Conservation (phyloP, 768 basidiomycete species). For the Mrakia hoshinonis region DNA sequence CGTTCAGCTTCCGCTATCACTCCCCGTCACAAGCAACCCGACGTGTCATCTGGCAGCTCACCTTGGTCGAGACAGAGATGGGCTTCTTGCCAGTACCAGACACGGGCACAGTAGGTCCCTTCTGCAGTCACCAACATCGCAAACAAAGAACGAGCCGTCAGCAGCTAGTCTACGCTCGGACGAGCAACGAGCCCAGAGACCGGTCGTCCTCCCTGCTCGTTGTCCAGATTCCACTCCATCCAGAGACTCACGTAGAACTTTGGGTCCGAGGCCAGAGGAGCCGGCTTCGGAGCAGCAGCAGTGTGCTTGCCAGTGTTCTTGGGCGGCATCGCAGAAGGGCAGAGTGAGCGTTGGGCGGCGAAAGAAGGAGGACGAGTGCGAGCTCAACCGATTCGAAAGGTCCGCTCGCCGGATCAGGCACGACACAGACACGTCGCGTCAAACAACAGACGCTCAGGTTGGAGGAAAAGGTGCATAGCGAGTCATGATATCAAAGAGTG, state of each 20-base stretch:
- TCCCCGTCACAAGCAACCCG: background rate
- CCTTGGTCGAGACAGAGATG: too few relatives aligned
- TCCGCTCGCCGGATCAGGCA: background rate
- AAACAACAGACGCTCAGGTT: background rate
- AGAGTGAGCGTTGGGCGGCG: background rate
- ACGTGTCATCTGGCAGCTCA: background rate
- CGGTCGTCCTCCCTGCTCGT: background rate
- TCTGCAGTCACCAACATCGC: background rate
- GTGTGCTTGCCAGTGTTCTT: background rate
- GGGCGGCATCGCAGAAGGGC: background rate
- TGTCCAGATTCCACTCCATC: background rate
- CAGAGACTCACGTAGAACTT: constrained; percentile 4
- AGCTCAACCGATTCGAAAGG: background rate
- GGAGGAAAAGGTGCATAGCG: background rate
- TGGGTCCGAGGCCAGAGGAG: background rate
- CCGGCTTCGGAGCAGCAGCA: background rate
- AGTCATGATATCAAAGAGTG: background rate
- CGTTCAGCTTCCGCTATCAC: background rate
- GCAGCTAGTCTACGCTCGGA: background rate
- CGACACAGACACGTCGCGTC: too few relatives aligned
- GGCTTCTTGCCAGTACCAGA: background rate
- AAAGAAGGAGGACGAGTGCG: background rate
- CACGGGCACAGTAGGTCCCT: background rate
- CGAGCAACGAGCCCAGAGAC: background rate
- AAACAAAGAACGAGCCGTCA: background rate